Conservation (phyloP, 306 rosid species). For the Sophora flavescens region DNA sequence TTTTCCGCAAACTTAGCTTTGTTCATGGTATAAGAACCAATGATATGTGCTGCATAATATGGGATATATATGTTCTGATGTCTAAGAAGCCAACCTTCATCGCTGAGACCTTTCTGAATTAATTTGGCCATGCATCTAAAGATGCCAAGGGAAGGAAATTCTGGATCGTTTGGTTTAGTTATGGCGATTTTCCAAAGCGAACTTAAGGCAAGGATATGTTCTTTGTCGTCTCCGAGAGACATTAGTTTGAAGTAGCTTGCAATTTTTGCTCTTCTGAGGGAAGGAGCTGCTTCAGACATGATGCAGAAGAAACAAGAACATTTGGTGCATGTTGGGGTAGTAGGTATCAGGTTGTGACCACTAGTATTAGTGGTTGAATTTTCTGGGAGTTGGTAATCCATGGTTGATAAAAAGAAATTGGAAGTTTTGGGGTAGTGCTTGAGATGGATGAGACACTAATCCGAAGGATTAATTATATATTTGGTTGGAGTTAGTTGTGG, state of each 20-base stretch:
- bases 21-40: conserved; percentile 76
- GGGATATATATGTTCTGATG: conserved; percentile 71
- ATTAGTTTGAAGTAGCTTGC: conserved; percentile 58
- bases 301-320: conserved; percentile 70
- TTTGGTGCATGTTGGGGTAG: conserved; percentile 41
- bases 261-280: conserved; percentile 52
- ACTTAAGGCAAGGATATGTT: conserved; percentile 59
- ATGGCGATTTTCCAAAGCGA: conserved; percentile 74
- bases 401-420: conserved; percentile 13
- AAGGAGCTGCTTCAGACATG: conserved; percentile 61
- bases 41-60: conserved; percentile 77
- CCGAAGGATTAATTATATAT: conserved; percentile 16
- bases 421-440: conserved; percentile 5
- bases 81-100: conserved; percentile 61
- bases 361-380: conserved; percentile 27
- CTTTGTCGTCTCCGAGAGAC: conserved; percentile 58
- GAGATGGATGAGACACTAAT: neutral
- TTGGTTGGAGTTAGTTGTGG: conserved; percentile 36
- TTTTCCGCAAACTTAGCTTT: conserved; percentile 54
- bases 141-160: conserved; percentile 72
- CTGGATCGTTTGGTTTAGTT: conserved; percentile 62
- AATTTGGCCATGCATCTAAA: conserved; percentile 72
- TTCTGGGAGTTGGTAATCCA: conserved; percentile 44
- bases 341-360: conserved; percentile 5
- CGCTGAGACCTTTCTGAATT: conserved; percentile 54